Conservation (phyloP, 345 rosid genomes). For the Xanthoceras sorbifolium region DNA sequence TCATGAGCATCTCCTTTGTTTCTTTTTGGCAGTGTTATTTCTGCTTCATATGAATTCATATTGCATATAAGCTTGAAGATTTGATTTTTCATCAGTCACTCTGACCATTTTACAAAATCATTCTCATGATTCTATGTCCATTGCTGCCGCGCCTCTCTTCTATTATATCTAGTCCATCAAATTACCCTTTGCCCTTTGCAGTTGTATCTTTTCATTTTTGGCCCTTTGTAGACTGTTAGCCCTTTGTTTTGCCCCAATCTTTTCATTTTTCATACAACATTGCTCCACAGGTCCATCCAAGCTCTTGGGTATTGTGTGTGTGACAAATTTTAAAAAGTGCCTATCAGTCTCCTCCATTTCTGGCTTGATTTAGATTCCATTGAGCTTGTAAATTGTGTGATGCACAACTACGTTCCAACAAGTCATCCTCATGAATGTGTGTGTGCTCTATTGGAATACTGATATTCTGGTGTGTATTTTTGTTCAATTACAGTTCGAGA, state of each 20-base stretch:
- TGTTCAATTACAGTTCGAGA: slow-evolving; percentile 47
- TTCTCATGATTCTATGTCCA: neutral
- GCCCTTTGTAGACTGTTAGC: no score
- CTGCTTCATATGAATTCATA: neutral
- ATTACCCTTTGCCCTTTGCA: neutral
- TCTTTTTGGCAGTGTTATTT: neutral
- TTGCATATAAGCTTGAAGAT: neutral
- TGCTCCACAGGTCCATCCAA: neutral
- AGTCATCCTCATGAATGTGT: neutral
- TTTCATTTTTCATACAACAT: neutral
- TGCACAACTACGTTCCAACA: neutral
- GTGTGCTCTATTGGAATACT: neutral
- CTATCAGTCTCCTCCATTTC: neutral
- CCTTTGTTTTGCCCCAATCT: neutral
- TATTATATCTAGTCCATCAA: neutral
- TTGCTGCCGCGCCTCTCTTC: neutral
- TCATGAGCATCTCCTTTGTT: neutral
- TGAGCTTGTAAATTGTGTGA: neutral
- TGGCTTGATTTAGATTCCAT: neutral
- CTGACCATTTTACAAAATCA: neutral
- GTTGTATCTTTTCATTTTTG: no score
- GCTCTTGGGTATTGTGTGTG: neutral
- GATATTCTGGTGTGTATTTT: neutral
- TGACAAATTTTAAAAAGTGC: neutral
- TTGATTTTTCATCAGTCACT: no score